Percentiles rank a stretch among this genome's conserved stretches.
Evolutionary conservation across 2,329 filamentous ascomycete species (phyloP).

Genomic region (Cordyceps sp.): DNA sequence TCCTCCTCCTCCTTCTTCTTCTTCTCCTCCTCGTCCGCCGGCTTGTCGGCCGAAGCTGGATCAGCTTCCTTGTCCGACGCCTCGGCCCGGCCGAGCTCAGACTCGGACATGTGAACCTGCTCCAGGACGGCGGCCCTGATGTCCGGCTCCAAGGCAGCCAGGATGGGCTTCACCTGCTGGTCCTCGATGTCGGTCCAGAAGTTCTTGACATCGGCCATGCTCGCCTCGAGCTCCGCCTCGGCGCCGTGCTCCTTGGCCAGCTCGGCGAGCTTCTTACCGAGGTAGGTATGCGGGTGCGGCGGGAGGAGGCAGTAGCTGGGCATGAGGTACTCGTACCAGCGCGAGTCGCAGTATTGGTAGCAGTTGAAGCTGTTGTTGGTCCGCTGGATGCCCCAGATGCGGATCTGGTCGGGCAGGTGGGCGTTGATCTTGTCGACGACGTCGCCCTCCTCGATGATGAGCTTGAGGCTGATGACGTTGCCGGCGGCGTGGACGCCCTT

Average conservation of each 20-base stretch:
- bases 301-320: conserved; percentile 86
- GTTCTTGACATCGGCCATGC: conserved; percentile 59
- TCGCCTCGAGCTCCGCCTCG: conserved; percentile 47
- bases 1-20: no score
- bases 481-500: conserved; percentile 95
- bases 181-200: conserved; percentile 80
- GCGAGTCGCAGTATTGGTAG: conserved; percentile 86
- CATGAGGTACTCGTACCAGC: conserved; percentile 95
- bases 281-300: conserved; percentile 72
- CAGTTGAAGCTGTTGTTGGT: conserved; percentile 86
- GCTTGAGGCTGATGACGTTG: conserved; percentile 86
- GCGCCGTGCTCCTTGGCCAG: conserved; percentile 57
- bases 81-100: conserved; percentile 8
- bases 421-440: conserved; percentile 85
- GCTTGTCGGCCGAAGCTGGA: no score
- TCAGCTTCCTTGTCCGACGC: no score
- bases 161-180: conserved; percentile 57
- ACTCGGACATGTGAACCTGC: conserved; percentile 31
- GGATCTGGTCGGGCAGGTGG: conserved; percentile 70
- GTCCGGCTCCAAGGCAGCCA: conserved; percentile 45
- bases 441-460: conserved; percentile 84
- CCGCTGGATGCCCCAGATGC: conserved; percentile 83
- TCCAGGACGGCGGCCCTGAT: conserved; percentile 45
- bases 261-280: conserved; percentile 72
- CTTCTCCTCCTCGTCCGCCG: no score